These are phyloP conservation scores for Podospora australis DNA, from an alignment of 495 filamentous ascomycete species.

Conservation along the genomic window DNA sequence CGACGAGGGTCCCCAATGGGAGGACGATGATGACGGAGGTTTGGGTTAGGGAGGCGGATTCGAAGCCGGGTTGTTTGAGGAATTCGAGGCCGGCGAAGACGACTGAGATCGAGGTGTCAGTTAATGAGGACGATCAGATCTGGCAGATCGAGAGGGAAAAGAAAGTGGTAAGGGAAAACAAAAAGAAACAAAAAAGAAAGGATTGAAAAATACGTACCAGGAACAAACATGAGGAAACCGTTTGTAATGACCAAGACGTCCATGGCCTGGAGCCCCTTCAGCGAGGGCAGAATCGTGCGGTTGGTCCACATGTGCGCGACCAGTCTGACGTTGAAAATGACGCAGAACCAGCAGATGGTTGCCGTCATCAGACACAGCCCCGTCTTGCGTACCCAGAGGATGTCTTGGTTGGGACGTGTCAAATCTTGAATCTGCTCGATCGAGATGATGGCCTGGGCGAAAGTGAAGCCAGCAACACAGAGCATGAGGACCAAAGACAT, in stretches of 20 bases:
- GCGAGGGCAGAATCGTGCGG: conserved; percentile 24
- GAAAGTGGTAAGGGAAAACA: conserved; percentile 3
- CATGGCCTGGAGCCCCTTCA: conserved; percentile 28
- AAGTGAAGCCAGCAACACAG: conserved; percentile 52
- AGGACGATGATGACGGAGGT: conserved; percentile 68
- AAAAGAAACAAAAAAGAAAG: not conserved
- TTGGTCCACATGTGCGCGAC: conserved; percentile 38
- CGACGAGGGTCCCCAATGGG: conserved; percentile 75
- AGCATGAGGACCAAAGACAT: conserved; percentile 50
- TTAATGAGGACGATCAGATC: no score
- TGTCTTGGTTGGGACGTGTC: not conserved
- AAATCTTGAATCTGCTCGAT: conserved; percentile 41
- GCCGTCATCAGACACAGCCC: conserved; percentile 52
- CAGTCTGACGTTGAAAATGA: conserved; percentile 66
- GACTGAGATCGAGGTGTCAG: conserved; percentile 36
- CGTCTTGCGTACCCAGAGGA: conserved; percentile 44
- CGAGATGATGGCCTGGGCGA: conserved; percentile 53
- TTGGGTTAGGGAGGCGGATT: conserved; percentile 53
- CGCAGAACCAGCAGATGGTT: conserved; percentile 69
- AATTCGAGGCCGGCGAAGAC: conserved; percentile 66
- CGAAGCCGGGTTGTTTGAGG: conserved; percentile 35
- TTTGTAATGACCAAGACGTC: conserved; percentile 35
- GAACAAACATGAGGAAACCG: conserved; percentile 55
- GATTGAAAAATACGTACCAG: conserved; percentile 48
- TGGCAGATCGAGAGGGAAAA: not conserved